Conservation (phyloP, 495 filamentous ascomycete species). For the Penicillium crystallinum region DNA sequence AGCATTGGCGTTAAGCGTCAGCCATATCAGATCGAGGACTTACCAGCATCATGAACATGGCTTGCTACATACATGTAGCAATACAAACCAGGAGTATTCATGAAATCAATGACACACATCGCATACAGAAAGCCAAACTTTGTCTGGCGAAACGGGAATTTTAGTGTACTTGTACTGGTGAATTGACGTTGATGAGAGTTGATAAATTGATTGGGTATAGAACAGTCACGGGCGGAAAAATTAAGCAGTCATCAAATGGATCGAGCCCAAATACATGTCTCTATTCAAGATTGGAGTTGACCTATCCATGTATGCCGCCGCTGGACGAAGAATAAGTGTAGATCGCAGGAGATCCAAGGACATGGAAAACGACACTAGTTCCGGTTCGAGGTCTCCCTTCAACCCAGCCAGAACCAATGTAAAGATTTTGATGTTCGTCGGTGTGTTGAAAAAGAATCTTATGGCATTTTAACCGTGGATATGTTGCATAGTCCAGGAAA, state of each 20-base stretch:
- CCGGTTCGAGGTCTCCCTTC: neutral
- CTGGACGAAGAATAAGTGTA: neutral
- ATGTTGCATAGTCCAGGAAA: neutral
- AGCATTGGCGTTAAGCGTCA: neutral
- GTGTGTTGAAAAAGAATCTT: neutral
- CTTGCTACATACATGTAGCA: neutral
- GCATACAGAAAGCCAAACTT: neutral
- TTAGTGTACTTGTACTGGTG: too few species aligned
- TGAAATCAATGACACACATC: neutral
- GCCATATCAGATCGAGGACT: neutral
- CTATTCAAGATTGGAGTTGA: slow-evolving; percentile 5
- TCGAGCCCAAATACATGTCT: neutral
- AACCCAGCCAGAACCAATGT: neutral
- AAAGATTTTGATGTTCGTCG: neutral
- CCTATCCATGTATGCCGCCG: neutral
- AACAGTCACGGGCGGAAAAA: slow-evolving; percentile 10
- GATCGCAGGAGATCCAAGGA: neutral
- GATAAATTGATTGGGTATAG: slow-evolving; percentile 22
- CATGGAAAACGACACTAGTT: neutral
- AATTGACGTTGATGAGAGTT: neutral
- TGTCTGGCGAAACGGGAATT: neutral
- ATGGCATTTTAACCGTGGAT: neutral
- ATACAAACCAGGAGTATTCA: neutral
- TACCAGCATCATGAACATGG: neutral
- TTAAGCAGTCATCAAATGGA: neutral